Evolutionary conservation across 805 yeast genomes (phyloP).

Genomic region (Tetrapisispora nanseiensis): DNA sequence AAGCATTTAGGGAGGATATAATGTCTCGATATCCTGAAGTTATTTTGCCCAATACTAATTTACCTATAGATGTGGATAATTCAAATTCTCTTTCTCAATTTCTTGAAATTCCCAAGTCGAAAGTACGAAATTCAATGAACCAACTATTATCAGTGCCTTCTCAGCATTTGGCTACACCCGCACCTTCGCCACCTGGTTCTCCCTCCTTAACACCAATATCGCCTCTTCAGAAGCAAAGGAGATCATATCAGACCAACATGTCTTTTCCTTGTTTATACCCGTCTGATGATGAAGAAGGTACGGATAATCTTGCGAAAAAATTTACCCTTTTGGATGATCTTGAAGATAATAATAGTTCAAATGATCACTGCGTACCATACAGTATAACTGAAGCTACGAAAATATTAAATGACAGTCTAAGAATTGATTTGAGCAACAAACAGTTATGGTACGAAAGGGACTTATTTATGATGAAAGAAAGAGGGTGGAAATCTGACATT

Average conservation of each 20-base stretch:
- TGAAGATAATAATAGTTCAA: too few species aligned
- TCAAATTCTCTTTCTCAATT: conserved; percentile 50
- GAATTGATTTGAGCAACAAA: conserved; percentile 55
- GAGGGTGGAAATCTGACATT: conserved; percentile 40
- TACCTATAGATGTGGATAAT: conserved; percentile 39
- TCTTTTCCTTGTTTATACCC: conserved; percentile 63
- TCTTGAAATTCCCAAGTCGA: conserved; percentile 48
- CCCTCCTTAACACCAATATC: conserved; percentile 28
- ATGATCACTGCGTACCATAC: too few species aligned
- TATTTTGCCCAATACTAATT: conserved; percentile 39
- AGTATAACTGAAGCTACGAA: conserved; percentile 75
- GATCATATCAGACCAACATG: conserved; percentile 55
- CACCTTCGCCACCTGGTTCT: conserved; percentile 67
- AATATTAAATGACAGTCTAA: conserved; percentile 50
- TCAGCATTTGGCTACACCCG: conserved; percentile 64
- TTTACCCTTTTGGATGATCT: neutral
- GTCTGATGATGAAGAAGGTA: conserved; percentile 29
- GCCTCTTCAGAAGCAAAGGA: conserved; percentile 32
- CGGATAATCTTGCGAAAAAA: conserved; percentile 13
- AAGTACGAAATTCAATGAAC: conserved; percentile 25
- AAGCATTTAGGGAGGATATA: conserved; percentile 67
- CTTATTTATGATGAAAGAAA: conserved; percentile 59
- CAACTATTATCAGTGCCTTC: conserved; percentile 23
- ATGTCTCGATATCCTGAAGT: conserved; percentile 67
- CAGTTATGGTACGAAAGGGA: conserved; percentile 69